Base-by-base conservation (phyloP, 768 basidiomycete genomes). In the Tylopilus plumbeoviolaceoides region DNA sequence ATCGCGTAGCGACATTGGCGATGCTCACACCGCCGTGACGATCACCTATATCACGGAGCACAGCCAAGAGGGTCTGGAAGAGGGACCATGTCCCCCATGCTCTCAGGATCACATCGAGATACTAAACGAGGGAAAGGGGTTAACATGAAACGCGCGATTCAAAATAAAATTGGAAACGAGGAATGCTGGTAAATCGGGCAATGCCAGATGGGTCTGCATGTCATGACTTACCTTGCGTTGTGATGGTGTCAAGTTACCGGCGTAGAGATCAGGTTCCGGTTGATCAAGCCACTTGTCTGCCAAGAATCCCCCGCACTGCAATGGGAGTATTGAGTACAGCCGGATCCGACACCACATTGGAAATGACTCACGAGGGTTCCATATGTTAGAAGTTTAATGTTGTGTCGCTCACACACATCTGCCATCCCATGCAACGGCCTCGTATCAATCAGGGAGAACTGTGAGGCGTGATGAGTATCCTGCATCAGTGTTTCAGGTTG, bases 401-500 rank as follows among this genome's bases (percentile, higher is more conserved):
- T 73, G 61, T 92, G 86, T 59, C 80, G 81, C 65, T 80, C 72
- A 61, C 90, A 92, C 12, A 90, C 85, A 48, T 84, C 82, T 3
- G 79, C 78, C 87, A 92, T 85, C 27, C 81, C 87, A 60, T 88
- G 80, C 40, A 89, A 73, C 12, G 87, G 87, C 6, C 91, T 79
- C 5, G 82, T 83, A 63, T 92, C 90, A 57, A 92, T 84, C 45
- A 92, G 67, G 7, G 90, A 92, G 61, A 90, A 91, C 90, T 91
- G 57, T 7, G 44, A 17, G 9, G 9, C 23, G 5, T 31, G 43
- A 47, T 69, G 50, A 69, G 54, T 28, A 31, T 7, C 15, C 15
- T 20, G 30, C 21, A 23, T n/a, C 46, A 55, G 11, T 20, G 2
- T 9, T 27, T 23, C 23, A 42, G 23, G 43, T 25, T 9, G 18